Percentiles rank a stretch among this genome's conserved stretches.
Evolutionary conservation across 768 basidiomycete genomes (phyloP).

Genomic region (Xerocomellus chrysenteron): DNA sequence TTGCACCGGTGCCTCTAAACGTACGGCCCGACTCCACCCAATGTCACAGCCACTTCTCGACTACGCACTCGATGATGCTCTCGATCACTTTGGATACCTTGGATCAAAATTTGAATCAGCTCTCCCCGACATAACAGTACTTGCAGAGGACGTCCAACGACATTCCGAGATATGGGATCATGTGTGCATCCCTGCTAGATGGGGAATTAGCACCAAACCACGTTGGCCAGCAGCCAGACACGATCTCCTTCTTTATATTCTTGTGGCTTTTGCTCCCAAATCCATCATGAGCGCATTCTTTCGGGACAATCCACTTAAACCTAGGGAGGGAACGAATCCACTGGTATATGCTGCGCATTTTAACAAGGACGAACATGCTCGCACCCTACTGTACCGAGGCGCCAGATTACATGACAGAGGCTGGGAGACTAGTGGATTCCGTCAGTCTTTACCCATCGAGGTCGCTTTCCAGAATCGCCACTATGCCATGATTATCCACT

Average conservation of each 20-base stretch:
- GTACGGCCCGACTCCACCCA: not conserved
- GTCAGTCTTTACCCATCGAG: not conserved
- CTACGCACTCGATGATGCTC: not conserved
- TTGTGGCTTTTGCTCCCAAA: not conserved
- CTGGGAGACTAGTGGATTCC: not conserved
- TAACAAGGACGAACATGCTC: not conserved
- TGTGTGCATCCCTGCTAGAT: not conserved
- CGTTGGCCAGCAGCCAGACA: not conserved
- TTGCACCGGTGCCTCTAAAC: not conserved
- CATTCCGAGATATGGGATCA: not conserved
- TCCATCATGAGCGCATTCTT: not conserved
- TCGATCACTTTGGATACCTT: not conserved
- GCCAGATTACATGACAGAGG: not conserved
- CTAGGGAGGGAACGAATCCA: constrained; percentile 3
- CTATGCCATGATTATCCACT: not conserved
- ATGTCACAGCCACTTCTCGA: not conserved
- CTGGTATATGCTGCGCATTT: constrained; percentile 2
- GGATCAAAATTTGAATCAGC: not conserved
- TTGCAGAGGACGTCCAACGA: not conserved
- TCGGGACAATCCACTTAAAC: not conserved
- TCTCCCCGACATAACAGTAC: not conserved
- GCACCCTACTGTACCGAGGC: not conserved
- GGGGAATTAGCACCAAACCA: not conserved
- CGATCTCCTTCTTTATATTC: not conserved
- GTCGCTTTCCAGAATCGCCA: not conserved